A percentile compares a stretch with the other conserved stretches of the same genome.
These are phyloP conservation scores for Syzygium oleosum DNA, from an alignment of 345 rosid genomes.

Conservation along the genomic window DNA sequence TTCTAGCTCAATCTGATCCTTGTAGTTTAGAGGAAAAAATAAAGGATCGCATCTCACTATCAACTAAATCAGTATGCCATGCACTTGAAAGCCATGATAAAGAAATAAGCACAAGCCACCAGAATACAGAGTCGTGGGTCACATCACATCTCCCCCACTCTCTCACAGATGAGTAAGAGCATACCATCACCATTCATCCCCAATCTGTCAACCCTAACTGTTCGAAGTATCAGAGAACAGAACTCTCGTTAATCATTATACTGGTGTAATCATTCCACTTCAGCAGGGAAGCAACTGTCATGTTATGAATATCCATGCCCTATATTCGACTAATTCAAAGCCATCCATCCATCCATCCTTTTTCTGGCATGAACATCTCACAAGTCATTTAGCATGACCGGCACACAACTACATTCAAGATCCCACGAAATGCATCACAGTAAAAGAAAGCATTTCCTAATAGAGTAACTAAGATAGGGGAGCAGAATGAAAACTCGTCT, in stretches of 20 bases:
- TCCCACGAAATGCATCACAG: neutral
- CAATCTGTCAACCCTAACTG: neutral
- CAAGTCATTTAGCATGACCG: neutral
- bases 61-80: neutral
- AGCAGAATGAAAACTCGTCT: neutral
- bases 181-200: neutral
- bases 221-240: neutral
- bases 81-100: neutral
- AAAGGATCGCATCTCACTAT: neutral
- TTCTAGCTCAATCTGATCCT: neutral
- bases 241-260: neutral
- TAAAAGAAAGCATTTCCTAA: neutral
- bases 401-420: neutral
- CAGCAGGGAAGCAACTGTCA: neutral
- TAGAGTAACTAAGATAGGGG: neutral
- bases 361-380: neutral
- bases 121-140: neutral
- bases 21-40: neutral
- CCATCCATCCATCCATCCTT: neutral
- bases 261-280: neutral
- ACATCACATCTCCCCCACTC: neutral
- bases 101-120: neutral
- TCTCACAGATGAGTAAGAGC: neutral
- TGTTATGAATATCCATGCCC: neutral
- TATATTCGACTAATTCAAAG: neutral